Evolutionary conservation across 2,329 filamentous ascomycete genomes (phyloP).

Genomic region (Ascochyta fabae): DNA sequence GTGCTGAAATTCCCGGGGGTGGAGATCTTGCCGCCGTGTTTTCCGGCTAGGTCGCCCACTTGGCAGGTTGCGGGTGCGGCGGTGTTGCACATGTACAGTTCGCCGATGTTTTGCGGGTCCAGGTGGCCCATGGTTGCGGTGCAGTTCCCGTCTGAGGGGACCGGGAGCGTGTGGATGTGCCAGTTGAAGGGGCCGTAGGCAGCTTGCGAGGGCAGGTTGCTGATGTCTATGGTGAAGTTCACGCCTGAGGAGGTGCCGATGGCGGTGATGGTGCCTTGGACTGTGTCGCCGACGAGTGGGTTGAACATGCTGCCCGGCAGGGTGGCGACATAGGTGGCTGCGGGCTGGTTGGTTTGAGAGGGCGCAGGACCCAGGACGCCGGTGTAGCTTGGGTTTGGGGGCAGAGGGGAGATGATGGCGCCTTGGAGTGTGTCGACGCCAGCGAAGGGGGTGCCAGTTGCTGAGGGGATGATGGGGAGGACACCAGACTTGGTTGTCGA

Average conservation of each 20-base stretch:
- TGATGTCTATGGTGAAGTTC: conserved; percentile 48
- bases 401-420: conserved; percentile 33
- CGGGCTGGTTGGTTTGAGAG: conserved; percentile 26
- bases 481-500: conserved; percentile 32
- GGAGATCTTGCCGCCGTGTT: conserved; percentile 49
- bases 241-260: conserved; percentile 42
- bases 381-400: conserved; percentile 30
- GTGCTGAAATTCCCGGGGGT: conserved; percentile 34
- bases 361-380: conserved; percentile 31
- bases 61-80: conserved; percentile 45
- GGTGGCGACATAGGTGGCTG: conserved; percentile 31
- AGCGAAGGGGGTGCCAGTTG: conserved; percentile 23
- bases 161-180: conserved; percentile 50
- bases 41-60: conserved; percentile 52
- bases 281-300: conserved; percentile 22
- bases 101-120: conserved; percentile 48
- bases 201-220: conserved; percentile 43
- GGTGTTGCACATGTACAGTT: conserved; percentile 43
- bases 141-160: conserved; percentile 49
- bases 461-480: conserved; percentile 23
- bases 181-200: conserved; percentile 38
- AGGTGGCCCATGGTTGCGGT: conserved; percentile 46
- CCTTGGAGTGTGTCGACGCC: conserved; percentile 35
- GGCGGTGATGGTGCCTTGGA: conserved; percentile 43
- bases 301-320: conserved; percentile 33